Percentiles rank a stretch among this genome's conserved stretches.
phyloP scores from a whole-genome alignment of 768 basidiomycete species.

The Leucocoprinus leucothites region DNA sequence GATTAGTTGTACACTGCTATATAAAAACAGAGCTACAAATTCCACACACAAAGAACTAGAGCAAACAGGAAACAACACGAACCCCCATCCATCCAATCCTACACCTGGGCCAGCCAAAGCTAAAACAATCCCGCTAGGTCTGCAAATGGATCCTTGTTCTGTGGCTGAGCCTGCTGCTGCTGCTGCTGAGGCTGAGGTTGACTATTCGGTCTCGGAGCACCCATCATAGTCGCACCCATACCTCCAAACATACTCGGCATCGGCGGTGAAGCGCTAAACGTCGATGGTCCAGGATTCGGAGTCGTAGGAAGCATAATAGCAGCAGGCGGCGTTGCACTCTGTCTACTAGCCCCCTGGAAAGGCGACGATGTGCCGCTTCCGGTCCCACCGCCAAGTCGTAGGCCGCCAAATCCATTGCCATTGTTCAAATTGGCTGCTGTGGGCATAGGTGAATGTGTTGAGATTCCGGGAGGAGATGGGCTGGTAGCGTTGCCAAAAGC shows the following conservation, averaged over 20 bases:
- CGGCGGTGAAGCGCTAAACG: background rate
- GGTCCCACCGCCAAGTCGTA: conserved; percentile 1
- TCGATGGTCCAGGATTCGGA: background rate
- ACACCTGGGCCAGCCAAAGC: no score
- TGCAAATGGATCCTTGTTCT: conserved; percentile 80
- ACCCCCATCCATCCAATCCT: no score
- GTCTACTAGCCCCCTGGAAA: conserved; percentile 11
- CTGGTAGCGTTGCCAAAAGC: background rate
- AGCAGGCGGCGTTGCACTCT: conserved; percentile 4
- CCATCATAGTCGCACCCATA: background rate
- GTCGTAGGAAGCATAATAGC: conserved; percentile 3
- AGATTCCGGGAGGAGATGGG: background rate
- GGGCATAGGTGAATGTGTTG: conserved; percentile 14
- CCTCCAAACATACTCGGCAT: conserved; percentile 6
- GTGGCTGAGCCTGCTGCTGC: conserved; percentile 34
- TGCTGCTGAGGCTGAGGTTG: conserved; percentile 17
- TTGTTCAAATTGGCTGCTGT: conserved; percentile 17
- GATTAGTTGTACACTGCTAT: no score
- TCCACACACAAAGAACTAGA: no score
- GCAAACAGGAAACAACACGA: no score
- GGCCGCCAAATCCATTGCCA: conserved; percentile 14
- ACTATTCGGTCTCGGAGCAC: background rate
- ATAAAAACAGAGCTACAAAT: no score
- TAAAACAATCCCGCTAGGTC: conserved; percentile 78
- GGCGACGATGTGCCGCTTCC: conserved; percentile 11